Conservation (phyloP, 2,329 filamentous ascomycete species). For the Gnomoniopsis sp. region DNA sequence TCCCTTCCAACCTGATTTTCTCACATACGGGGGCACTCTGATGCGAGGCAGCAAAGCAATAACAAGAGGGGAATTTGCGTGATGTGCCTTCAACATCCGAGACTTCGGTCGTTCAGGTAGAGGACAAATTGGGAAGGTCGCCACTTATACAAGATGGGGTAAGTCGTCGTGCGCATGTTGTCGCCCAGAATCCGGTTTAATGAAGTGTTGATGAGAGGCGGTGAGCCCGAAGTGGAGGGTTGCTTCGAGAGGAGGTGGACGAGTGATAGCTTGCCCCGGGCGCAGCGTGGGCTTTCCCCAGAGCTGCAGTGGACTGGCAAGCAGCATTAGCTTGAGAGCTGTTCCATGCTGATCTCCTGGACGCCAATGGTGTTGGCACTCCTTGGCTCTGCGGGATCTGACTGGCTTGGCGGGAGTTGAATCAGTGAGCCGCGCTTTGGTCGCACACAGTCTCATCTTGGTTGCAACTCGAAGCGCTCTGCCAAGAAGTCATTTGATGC, state of each 20-base stretch:
- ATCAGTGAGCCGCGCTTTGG: not conserved
- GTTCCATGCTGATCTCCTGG: not conserved
- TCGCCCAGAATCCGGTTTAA: not conserved
- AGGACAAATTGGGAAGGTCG: not conserved
- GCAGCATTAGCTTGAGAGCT: not conserved
- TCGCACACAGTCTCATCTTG: not conserved
- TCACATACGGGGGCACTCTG: too few species aligned
- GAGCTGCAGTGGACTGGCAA: not conserved
- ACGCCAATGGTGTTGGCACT: not conserved
- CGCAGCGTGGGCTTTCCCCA: not conserved
- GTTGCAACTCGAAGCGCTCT: not conserved
- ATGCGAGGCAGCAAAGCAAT: too few species aligned
- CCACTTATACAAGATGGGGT: not conserved
- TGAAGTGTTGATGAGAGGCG: not conserved
- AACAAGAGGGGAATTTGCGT: too few species aligned
- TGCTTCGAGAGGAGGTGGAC: not conserved
- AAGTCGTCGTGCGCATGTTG: too few species aligned
- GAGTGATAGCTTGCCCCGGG: not conserved
- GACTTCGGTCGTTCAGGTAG: not conserved
- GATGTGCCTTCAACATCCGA: too few species aligned
- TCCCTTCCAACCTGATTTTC: too few species aligned
- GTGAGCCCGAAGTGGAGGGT: not conserved
- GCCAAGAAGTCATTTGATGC: not conserved
- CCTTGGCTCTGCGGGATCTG: not conserved
- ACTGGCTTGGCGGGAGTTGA: not conserved